Percentiles rank a stretch among this genome's conserved stretches.
These are phyloP conservation scores for Lichtheimia corymbifera DNA, from an alignment of 371 early-diverging fungal species.

Conservation along the genomic window DNA sequence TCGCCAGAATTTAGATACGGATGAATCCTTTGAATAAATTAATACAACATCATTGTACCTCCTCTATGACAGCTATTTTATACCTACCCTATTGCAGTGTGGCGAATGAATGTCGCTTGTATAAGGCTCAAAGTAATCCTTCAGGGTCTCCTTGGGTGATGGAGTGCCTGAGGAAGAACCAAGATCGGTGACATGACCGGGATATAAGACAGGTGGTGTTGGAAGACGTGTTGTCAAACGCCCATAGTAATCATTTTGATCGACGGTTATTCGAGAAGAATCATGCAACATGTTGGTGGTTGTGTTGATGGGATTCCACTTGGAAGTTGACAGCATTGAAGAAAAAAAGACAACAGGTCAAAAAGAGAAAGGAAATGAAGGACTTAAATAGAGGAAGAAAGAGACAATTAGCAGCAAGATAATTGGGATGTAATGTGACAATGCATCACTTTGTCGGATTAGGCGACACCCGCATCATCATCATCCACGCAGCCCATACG, in stretches of 20 bases:
- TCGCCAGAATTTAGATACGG: not conserved
- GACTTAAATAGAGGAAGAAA: not conserved
- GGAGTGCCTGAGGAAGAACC: conserved; percentile 29
- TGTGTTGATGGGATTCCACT: conserved; percentile 1
- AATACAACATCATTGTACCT: too few relatives aligned
- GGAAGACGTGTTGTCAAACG: conserved; percentile 20
- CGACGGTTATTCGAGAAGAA: conserved; percentile 4
- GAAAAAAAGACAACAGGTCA: not conserved
- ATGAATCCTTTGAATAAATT: too few relatives aligned
- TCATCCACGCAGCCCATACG: not conserved
- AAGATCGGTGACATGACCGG: conserved; percentile 19
- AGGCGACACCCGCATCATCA: conserved; percentile 3
- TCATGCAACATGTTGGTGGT: conserved; percentile 3
- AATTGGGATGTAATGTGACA: conserved; percentile 13
- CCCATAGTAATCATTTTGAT: conserved; percentile 15
- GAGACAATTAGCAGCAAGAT: conserved; percentile 6
- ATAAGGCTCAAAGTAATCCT: conserved; percentile 10
- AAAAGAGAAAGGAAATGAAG: not conserved
- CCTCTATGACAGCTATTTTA: not conserved
- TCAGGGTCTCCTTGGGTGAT: conserved; percentile 21
- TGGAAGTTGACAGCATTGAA: conserved; percentile 4
- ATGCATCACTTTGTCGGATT: conserved; percentile 6
- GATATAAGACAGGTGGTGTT: conserved; percentile 13
- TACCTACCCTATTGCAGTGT: conserved; percentile 9
- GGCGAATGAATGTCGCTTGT: conserved; percentile 10